These are phyloP conservation scores for Cenchrus americanus DNA, from an alignment of 176 grass and related monocot genomes.

Conservation along the genomic window DNA sequence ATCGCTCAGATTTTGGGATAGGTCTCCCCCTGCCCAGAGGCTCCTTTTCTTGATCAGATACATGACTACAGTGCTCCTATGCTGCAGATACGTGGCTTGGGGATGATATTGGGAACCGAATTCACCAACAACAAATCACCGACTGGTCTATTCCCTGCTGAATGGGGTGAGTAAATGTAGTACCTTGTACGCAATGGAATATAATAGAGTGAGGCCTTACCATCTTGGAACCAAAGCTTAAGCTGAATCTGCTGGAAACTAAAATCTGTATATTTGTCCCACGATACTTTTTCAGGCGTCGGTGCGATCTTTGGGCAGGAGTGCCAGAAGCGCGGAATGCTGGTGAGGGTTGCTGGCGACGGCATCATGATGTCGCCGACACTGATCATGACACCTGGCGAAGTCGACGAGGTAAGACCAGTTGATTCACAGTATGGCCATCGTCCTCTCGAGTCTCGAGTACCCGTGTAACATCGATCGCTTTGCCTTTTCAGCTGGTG, in stretches of 20 bases:
- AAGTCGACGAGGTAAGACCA: slow-evolving; percentile 79
- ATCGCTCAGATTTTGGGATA: too few relatives aligned
- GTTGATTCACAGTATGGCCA: neutral
- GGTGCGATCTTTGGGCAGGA: slow-evolving; percentile 87
- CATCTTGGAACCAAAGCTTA: neutral
- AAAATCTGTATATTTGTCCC: neutral
- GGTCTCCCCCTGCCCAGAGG: neutral
- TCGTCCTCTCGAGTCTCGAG: neutral
- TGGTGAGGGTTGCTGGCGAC: slow-evolving; percentile 87
- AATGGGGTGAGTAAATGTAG: slow-evolving; percentile 69
- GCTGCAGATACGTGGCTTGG: slow-evolving; percentile 80
- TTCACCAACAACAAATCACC: slow-evolving; percentile 92
- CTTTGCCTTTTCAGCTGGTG: slow-evolving; percentile 58
- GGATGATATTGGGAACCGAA: slow-evolving; percentile 84
- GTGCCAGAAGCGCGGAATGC: slow-evolving; percentile 85
- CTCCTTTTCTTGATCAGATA: slow-evolving; percentile 7
- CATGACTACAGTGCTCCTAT: neutral
- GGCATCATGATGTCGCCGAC: slow-evolving; percentile 95
- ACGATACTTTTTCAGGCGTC: slow-evolving; percentile 64
- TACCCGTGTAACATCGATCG: neutral
- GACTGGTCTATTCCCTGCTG: slow-evolving; percentile 69
- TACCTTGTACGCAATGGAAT: neutral
- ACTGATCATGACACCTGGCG: slow-evolving; percentile 60
- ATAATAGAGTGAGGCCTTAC: neutral
- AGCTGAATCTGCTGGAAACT: neutral